Percentiles rank a stretch among this genome's conserved stretches.
Evolutionary conservation across 2,329 filamentous ascomycete genomes (phyloP).

Genomic region (Lachnellula suecica): DNA sequence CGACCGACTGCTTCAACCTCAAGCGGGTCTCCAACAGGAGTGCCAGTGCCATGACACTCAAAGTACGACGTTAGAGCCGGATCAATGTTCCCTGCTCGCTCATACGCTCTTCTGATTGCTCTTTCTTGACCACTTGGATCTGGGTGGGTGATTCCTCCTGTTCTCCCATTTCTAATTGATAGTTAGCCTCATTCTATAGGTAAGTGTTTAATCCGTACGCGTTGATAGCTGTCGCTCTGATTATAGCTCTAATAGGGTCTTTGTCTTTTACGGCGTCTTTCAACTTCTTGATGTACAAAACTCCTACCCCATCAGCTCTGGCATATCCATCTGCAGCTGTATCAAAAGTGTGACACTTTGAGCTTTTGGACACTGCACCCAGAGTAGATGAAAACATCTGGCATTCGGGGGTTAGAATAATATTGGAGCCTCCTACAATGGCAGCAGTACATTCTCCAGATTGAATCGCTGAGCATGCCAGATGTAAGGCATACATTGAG

Average conservation of each 20-base stretch:
- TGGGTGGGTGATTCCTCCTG: conserved; percentile 42
- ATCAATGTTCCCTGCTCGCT: conserved; percentile 1
- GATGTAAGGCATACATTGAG: conserved; percentile 51
- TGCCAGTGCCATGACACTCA: conserved; percentile 14
- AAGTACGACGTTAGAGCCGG: conserved; percentile 3
- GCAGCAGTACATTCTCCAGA: conserved; percentile 42
- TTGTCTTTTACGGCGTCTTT: conserved; percentile 39
- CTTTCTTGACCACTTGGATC: conserved; percentile 40
- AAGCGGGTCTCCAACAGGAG: background rate
- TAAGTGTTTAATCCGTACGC: too few relatives aligned
- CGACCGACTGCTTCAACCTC: background rate
- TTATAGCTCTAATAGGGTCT: conserved; percentile 42
- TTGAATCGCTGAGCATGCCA: conserved; percentile 49
- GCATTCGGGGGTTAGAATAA: conserved; percentile 34
- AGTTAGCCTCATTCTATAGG: too few relatives aligned
- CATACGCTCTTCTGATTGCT: conserved; percentile 9
- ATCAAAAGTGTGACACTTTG: conserved; percentile 18
- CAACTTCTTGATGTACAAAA: conserved; percentile 57
- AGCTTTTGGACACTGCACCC: background rate
- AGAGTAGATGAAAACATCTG: conserved; percentile 18
- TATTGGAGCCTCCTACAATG: conserved; percentile 40
- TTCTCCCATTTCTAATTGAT: conserved; percentile 46
- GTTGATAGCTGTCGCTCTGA: conserved; percentile 40
- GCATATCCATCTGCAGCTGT: conserved; percentile 62
- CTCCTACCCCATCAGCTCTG: conserved; percentile 59